These are phyloP conservation scores for Dendrocalamus sinicus DNA, from an alignment of 176 grass and related monocot species.

Conservation along the genomic window DNA sequence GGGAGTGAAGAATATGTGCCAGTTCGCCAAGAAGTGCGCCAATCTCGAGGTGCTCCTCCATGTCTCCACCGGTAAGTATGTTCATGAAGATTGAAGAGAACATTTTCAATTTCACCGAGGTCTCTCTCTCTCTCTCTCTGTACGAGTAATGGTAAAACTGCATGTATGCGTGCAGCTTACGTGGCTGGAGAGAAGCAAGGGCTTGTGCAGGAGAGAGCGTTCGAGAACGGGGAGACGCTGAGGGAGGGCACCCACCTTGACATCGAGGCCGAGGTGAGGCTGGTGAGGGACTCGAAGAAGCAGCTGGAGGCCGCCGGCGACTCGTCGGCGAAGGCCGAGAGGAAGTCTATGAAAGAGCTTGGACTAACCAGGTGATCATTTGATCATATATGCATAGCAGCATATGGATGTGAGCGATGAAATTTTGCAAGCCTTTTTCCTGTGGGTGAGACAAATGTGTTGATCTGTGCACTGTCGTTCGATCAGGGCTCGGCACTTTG, in stretches of 20 bases:
- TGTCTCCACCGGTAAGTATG: conserved; percentile 63
- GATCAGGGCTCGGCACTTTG: conserved; percentile 66
- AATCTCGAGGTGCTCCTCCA: conserved; percentile 78
- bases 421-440: too few relatives aligned
- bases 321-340: conserved; percentile 40
- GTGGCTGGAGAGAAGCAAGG: conserved; percentile 65
- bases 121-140: too few relatives aligned
- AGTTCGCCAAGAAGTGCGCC: conserved; percentile 62
- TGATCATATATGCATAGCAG: too few relatives aligned
- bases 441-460: not conserved
- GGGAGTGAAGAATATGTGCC: conserved; percentile 56
- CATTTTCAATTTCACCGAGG: too few relatives aligned
- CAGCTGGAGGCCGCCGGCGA: conserved; percentile 37
- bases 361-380: conserved; percentile 57
- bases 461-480: not conserved
- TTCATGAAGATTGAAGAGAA: not conserved
- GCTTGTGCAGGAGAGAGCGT: conserved; percentile 54
- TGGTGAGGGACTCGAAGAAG: conserved; percentile 54
- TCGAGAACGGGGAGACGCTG: conserved; percentile 64
- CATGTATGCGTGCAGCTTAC: conserved; percentile 20
- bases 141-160: too few relatives aligned
- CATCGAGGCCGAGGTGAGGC: conserved; percentile 56
- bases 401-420: too few relatives aligned
- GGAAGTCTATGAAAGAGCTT: conserved; percentile 76
- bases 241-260: conserved; percentile 49